A percentile compares a stretch with the other conserved stretches of the same genome.
Conservation (phyloP, 768 basidiomycete species). For the Mycena galopus region DNA sequence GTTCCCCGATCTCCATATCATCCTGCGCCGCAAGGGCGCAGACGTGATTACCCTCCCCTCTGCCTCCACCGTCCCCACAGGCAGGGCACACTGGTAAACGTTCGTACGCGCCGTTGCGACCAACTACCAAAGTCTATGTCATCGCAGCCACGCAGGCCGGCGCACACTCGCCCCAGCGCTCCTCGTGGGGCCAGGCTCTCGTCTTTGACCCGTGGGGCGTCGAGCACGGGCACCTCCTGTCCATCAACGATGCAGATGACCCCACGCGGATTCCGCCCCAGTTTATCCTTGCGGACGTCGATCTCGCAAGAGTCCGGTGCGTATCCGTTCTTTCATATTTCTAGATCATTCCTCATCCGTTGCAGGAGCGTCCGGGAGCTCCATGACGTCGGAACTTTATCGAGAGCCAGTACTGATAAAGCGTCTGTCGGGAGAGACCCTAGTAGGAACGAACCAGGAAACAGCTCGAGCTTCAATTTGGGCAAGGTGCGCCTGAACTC, state of each 20-base stretch:
- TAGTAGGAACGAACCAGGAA: too few species aligned
- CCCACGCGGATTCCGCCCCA: slow-evolving; percentile 31
- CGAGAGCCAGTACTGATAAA: too few species aligned
- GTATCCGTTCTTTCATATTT: not conserved
- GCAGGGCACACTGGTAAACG: slow-evolving; percentile 34
- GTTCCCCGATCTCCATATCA: too few species aligned
- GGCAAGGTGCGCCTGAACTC: too few species aligned
- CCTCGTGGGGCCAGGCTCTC: slow-evolving; percentile 37
- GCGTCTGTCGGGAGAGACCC: too few species aligned
- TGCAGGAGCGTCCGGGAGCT: too few species aligned
- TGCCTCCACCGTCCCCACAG: slow-evolving; percentile 34
- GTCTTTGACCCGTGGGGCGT: slow-evolving; percentile 36
- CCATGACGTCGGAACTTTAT: too few species aligned
- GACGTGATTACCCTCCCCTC: slow-evolving; percentile 35
- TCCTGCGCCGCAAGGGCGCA: slow-evolving; percentile 32
- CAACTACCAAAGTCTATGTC: slow-evolving; percentile 36
- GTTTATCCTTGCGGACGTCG: slow-evolving; percentile 32
- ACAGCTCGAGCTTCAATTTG: too few species aligned
- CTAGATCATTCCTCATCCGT: too few species aligned
- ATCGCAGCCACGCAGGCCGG: slow-evolving; percentile 35
- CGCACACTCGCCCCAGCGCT: slow-evolving; percentile 29
- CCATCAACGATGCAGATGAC: slow-evolving; percentile 33
- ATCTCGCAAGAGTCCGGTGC: slow-evolving; percentile 27
- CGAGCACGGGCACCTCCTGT: slow-evolving; percentile 34
- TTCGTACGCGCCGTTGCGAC: slow-evolving; percentile 33